phyloP scores from a whole-genome alignment of 179 eudicot genomes.

The Sideroxylon spinosum region DNA sequence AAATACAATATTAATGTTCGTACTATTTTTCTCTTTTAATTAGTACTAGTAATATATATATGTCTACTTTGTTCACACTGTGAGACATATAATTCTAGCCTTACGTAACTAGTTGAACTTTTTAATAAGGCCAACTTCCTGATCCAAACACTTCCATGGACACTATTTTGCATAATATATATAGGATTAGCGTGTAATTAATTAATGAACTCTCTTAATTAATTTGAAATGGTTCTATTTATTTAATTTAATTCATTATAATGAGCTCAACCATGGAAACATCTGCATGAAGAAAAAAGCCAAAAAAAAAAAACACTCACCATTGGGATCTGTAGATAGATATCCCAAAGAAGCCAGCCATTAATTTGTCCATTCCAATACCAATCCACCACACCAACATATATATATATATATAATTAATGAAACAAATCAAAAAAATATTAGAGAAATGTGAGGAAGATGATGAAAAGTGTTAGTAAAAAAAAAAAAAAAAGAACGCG shows the following conservation, averaged over 20 bases:
- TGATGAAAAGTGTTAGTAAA: neutral
- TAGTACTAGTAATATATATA: no score
- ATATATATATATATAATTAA: neutral
- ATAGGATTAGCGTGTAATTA: constrained; percentile 17
- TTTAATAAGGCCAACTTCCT: no score
- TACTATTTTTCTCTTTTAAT: no score
- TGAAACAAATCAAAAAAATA: neutral
- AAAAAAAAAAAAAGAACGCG: no score
- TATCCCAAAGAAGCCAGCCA: neutral
- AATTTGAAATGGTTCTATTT: neutral
- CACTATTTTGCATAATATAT: neutral
- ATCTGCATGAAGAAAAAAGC: neutral
- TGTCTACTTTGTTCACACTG: no score
- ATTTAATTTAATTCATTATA: no score
- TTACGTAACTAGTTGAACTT: no score
- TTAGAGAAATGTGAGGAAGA: neutral
- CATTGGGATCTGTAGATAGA: constrained; percentile 35
- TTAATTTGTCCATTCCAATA: neutral
- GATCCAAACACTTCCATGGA: neutral
- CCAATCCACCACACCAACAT: neutral
- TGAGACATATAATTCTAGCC: no score
- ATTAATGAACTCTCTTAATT: neutral
- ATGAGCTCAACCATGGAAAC: neutral
- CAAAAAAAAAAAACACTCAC: neutral
- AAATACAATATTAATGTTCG: no score